Evolutionary conservation across 2,329 filamentous ascomycete species (phyloP), one percentile per base, ranked within the genome.

Genomic region (Raffaelea arxii): DNA sequence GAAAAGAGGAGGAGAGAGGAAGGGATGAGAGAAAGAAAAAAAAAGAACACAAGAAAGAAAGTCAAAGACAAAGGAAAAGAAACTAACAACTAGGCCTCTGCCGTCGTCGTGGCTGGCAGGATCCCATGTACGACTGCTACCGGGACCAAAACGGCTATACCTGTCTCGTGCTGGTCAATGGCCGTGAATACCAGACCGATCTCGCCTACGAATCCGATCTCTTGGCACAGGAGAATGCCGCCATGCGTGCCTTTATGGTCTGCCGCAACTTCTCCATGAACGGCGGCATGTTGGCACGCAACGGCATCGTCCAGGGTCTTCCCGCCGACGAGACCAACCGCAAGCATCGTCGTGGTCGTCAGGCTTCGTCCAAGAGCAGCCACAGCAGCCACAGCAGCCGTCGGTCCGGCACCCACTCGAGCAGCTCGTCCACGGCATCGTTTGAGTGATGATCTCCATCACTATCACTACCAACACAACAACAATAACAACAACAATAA

Each of bases 261-360:
- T 96, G 91, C 73, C 84, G 89, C 54, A 95, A 95, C 74, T 96
- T 96, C 69, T 94, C 88, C 47, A 86, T 94, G 65, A 96, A 95
- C 62, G 89, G 94, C 58, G 91, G 91, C 62, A 95, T 94, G 88
- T 71, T 82, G 53, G 79, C 78, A 52, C 75, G 78, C 53, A 83
- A 82, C 58, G 79, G 79, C 38, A 80, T 82, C 52, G 78, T 83
- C 52, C 79, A 83, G 64, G 79, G 79, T 43, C 70, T 83, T 32
- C 79, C 79, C 14, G 75, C 71, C 47, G 69, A 71, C 54, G 68
- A 72, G 53, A 66, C 76, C 46, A 65, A 59, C 51, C 65, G 65
- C 59, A 75, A 69, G 55, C 67, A 70, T 50, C 62, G 68, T 54
- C 74, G 74, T 64, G 49, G 53, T 41, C 62, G 74, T 51, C 73